Evolutionary conservation across 2,329 filamentous ascomycete genomes (phyloP).

Genomic region (Nemania sp.): DNA sequence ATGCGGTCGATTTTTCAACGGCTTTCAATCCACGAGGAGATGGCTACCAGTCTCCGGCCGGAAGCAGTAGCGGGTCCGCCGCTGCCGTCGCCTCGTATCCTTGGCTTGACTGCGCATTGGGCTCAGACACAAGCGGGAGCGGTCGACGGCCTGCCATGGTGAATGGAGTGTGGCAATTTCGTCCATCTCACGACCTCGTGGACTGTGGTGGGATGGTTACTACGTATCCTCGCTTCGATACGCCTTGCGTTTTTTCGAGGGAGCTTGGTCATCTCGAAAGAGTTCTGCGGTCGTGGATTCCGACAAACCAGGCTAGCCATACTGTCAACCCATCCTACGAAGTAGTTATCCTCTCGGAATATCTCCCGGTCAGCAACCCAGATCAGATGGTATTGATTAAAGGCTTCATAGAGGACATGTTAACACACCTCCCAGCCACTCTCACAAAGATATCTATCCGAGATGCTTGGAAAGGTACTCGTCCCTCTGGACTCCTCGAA

Average conservation of each 20-base stretch:
- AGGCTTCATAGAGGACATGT: slow-evolving; percentile 6
- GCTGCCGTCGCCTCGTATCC: slow-evolving; percentile 1
- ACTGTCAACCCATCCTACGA: background rate
- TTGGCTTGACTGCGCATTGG: background rate
- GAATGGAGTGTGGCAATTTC: slow-evolving; percentile 13
- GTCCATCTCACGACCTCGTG: slow-evolving; percentile 1
- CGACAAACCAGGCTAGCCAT: background rate
- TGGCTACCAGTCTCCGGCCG: too few relatives aligned
- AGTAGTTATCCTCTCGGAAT: background rate
- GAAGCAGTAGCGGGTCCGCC: too few relatives aligned
- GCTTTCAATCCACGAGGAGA: too few relatives aligned
- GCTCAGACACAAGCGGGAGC: slow-evolving; percentile 1
- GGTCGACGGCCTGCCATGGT: slow-evolving; percentile 10
- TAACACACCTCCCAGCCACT: background rate
- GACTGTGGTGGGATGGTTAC: background rate
- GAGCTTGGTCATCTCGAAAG: background rate
- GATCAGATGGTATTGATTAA: background rate
- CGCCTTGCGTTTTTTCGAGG: background rate
- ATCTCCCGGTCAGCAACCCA: background rate
- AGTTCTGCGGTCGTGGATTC: background rate
- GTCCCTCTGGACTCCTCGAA: background rate
- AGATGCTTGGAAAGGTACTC: background rate
- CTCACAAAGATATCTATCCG: background rate
- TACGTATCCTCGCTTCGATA: background rate
- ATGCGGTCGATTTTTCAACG: too few relatives aligned